These are phyloP conservation scores for Geosmithia flava DNA, from an alignment of 2,329 filamentous ascomycete species.

Conservation along the genomic window DNA sequence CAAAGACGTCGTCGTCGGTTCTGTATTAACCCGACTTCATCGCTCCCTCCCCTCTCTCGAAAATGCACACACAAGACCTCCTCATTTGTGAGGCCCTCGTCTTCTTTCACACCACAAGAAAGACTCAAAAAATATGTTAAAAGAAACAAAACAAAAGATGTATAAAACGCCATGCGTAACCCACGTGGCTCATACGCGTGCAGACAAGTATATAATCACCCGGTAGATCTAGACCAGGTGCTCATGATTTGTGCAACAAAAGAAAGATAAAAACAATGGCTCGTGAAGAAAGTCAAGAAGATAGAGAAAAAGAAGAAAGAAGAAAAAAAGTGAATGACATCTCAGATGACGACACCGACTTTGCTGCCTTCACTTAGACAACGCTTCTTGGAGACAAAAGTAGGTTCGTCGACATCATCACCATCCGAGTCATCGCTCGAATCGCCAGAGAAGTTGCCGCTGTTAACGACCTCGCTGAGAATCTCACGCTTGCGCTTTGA, in stretches of 20 bases:
- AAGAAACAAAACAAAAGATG: not conserved
- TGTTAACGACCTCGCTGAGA: constrained; percentile 23
- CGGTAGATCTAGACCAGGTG: not conserved
- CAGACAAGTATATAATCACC: not conserved
- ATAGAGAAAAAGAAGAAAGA: too few species aligned
- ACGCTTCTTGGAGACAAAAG: constrained; percentile 18
- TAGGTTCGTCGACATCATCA: constrained; percentile 18
- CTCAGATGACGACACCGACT: constrained; percentile 16
- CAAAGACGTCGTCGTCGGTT: too few species aligned
- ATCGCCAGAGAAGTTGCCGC: constrained; percentile 20
- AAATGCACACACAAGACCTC: too few species aligned
- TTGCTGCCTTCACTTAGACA: constrained; percentile 15
- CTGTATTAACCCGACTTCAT: too few species aligned
- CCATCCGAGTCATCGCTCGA: constrained; percentile 1
- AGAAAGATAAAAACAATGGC: too few species aligned
- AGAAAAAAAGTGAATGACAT: too few species aligned
- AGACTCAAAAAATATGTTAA: too few species aligned
- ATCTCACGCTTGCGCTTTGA: constrained; percentile 22
- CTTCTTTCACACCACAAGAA: too few species aligned
- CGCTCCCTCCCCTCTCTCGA: too few species aligned
- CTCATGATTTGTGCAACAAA: not conserved
- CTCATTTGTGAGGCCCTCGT: too few species aligned
- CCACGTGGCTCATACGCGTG: not conserved
- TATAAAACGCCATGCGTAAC: not conserved
- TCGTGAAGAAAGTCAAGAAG: too few species aligned